These are phyloP conservation scores for Suillus variegatus DNA, from an alignment of 768 basidiomycete species.

Conservation along the genomic window DNA sequence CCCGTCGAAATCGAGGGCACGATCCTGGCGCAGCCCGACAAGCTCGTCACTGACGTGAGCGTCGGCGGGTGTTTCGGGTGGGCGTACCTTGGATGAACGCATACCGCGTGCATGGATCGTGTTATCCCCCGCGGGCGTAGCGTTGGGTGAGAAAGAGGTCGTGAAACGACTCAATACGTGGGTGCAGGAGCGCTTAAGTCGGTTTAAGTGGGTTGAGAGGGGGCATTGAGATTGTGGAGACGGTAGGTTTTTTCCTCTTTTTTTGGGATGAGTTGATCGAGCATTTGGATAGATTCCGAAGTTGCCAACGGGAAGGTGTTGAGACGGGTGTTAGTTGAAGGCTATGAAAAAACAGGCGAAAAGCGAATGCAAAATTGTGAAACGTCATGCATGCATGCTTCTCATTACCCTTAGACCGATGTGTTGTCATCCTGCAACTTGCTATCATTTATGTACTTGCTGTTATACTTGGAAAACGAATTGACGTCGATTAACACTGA, in stretches of 20 bases:
- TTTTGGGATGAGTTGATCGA: not conserved
- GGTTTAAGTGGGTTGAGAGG: slow-evolving; percentile 72
- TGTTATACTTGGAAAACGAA: not conserved
- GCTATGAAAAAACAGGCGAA: slow-evolving; percentile 40
- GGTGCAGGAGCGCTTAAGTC: slow-evolving; percentile 60
- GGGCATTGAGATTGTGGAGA: slow-evolving; percentile 59
- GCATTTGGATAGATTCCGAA: slow-evolving; percentile 55
- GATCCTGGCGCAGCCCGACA: slow-evolving; percentile 56
- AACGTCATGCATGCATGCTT: not conserved
- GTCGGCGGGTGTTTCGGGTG: slow-evolving; percentile 73
- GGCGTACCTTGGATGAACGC: slow-evolving; percentile 64
- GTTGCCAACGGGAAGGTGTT: slow-evolving; percentile 67
- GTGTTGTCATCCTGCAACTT: not conserved
- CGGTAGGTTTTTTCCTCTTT: slow-evolving; percentile 39
- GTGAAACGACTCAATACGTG: slow-evolving; percentile 52
- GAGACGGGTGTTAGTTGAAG: slow-evolving; percentile 56
- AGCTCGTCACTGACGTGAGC: slow-evolving; percentile 58
- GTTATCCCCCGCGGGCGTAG: slow-evolving; percentile 52
- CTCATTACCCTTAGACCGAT: not conserved
- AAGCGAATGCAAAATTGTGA: slow-evolving; percentile 21
- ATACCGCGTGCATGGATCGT: slow-evolving; percentile 75
- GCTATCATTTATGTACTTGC: not conserved
- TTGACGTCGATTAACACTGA: too few species aligned
- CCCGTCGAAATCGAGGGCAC: slow-evolving; percentile 69
- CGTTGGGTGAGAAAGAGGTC: slow-evolving; percentile 40